Evolutionary conservation across 208 protist species (phyloP).

Genomic region (Naegleria lovaniensis): DNA sequence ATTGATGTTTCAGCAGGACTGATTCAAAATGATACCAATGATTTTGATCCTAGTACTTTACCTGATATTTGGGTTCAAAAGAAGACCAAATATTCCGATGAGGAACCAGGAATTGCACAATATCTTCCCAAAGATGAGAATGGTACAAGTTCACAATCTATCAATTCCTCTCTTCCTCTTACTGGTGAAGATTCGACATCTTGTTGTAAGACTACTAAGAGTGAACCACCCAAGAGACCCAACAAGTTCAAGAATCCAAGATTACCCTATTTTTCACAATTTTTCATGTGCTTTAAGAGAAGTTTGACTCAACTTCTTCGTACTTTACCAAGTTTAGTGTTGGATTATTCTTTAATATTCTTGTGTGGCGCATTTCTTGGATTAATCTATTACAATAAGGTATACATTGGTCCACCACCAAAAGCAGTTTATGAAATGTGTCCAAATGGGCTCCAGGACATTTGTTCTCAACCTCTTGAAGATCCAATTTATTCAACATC

Average conservation of each 20-base stretch:
- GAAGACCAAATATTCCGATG: background rate
- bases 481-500: background rate
- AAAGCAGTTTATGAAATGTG: background rate
- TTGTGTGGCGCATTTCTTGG: background rate
- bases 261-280: background rate
- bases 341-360: background rate
- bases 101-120: background rate
- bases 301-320: background rate
- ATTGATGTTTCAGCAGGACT: conserved; percentile 23
- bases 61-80: background rate
- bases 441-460: background rate
- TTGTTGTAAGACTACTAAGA: background rate
- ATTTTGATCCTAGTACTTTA: background rate
- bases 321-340: background rate
- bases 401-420: background rate
- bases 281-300: background rate
- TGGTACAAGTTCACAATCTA: background rate
- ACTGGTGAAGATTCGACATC: background rate
- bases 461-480: background rate
- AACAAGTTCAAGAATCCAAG: background rate
- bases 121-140: background rate
- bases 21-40: background rate
- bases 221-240: background rate
- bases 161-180: too few relatives aligned
- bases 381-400: background rate